These are phyloP conservation scores for Myriosclerotinia duriaeana DNA, from an alignment of 2,329 filamentous ascomycete genomes.

Conservation along the genomic window DNA sequence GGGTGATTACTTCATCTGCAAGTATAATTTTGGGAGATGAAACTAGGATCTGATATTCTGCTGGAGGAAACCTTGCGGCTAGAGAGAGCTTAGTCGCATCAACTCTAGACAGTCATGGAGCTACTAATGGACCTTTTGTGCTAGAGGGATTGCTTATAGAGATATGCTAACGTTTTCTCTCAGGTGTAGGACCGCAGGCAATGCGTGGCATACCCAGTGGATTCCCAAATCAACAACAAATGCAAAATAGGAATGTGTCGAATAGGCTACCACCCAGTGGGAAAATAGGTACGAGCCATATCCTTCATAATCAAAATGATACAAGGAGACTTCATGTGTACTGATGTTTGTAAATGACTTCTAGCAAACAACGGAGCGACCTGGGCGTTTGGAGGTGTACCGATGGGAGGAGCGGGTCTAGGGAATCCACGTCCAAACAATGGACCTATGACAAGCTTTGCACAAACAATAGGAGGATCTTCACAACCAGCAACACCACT, in stretches of 20 bases:
- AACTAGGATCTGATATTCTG: neutral
- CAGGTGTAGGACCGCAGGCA: conserved; percentile 57
- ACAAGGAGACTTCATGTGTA: conserved; percentile 19
- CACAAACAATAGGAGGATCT: conserved; percentile 59
- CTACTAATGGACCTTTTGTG: neutral
- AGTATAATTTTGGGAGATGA: neutral
- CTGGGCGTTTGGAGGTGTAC: conserved; percentile 63
- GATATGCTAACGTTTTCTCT: conserved; percentile 29
- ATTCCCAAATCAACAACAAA: conserved; percentile 59
- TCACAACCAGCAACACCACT: conserved; percentile 62
- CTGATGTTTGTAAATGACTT: conserved; percentile 32
- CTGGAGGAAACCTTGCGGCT: neutral
- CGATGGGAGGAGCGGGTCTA: conserved; percentile 57
- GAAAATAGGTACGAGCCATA: conserved; percentile 56
- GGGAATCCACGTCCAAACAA: conserved; percentile 55
- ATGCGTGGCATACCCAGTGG: conserved; percentile 61
- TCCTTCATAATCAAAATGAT: conserved; percentile 12
- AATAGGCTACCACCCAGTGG: conserved; percentile 63
- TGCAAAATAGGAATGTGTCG: conserved; percentile 56
- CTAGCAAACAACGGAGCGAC: conserved; percentile 45
- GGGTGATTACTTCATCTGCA: neutral
- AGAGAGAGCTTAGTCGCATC: conserved; percentile 9
- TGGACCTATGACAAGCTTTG: conserved; percentile 63
- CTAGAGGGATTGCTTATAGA: neutral
- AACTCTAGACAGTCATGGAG: conserved; percentile 1